Base-by-base conservation (phyloP, 768 basidiomycete genomes). In the Hirschioporus abietinus region DNA sequence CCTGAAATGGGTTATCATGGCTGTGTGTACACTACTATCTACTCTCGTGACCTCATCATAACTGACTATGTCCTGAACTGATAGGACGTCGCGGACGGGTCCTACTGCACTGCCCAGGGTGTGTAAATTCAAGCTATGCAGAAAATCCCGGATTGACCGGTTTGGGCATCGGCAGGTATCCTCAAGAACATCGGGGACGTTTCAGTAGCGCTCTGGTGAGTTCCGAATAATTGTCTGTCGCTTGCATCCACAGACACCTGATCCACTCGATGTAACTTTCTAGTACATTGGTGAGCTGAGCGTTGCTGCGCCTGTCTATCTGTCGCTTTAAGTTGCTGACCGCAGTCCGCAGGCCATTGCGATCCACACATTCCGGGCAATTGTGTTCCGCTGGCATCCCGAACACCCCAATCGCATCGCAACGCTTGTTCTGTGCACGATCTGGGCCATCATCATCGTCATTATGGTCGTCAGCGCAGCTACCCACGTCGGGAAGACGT, bases 371-470 rank as follows among this genome's bases (percentile, higher is more conserved):
- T 78, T 82, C 65, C 71, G 69, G 58, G 74, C 78, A 0, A 68
- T 82, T 57, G 77, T 80, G 24, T 75, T 82, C 58, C 71, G 73
- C 12, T 73, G 73, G 72, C 69, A 69, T 65, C 71, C 71, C 9
- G 66, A 70, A 30, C 68, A 73, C 1, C 76, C 78, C 20, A 70
- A 74, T 17, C 66, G 72, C 69, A 65, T 76, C 1, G 78, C 80
- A 0, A 63, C 76, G 6, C 57, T 79, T 34, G 75, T 82, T 25
- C 68, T 76, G 1, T 66, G 68, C 1, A 24, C 67, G 12, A 79
- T 85, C 26, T 85, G 81, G 81, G 52, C 76, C 1, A 77, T 79
- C 42, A 72, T 78, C 20, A 76, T 74, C 18, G 72, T 85, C 8
- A 73, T 81, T 30, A 74, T 82, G 8, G 78, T 76, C 9, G 75